A percentile compares a stretch with the other conserved stretches of the same genome.
Conservation (phyloP, 495 filamentous ascomycete genomes). For the Aspergillus steynii region DNA sequence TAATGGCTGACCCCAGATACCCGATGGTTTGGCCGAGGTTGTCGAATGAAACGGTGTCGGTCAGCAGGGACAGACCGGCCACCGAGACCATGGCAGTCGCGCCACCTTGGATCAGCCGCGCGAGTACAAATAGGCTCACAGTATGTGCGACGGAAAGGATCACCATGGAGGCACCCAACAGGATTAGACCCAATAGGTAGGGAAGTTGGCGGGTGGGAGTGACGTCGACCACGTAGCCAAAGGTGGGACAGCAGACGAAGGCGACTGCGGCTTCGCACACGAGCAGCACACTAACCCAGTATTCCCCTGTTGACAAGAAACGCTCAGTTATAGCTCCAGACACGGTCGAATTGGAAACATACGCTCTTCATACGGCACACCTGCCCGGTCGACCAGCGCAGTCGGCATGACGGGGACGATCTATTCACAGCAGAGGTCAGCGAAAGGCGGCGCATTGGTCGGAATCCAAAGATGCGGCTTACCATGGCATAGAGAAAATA, state of each 20-base stretch:
- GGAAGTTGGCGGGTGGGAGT: constrained; percentile 48
- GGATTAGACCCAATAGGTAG: constrained; percentile 57
- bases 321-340: neutral
- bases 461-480: constrained; percentile 1
- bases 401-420: constrained; percentile 66
- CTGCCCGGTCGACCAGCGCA: constrained; percentile 54
- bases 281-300: constrained; percentile 49
- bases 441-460: neutral
- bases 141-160: constrained; percentile 55
- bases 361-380: constrained; percentile 55
- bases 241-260: constrained; percentile 55
- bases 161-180: constrained; percentile 57
- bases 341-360: constrained; percentile 33
- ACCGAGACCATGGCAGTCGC: constrained; percentile 66
- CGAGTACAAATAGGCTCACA: constrained; percentile 52
- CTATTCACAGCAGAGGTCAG: constrained; percentile 4
- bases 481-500: constrained; percentile 44
- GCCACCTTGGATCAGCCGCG: constrained; percentile 61
- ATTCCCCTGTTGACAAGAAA: constrained; percentile 23
- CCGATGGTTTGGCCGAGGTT: constrained; percentile 58
- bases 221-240: constrained; percentile 59
- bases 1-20: constrained; percentile 35
- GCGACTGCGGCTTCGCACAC: constrained; percentile 60
- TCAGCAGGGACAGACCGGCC: constrained; percentile 58
- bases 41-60: constrained; percentile 58